Base-by-base conservation (phyloP, 768 basidiomycete species). In the Crucibulum laeve region DNA sequence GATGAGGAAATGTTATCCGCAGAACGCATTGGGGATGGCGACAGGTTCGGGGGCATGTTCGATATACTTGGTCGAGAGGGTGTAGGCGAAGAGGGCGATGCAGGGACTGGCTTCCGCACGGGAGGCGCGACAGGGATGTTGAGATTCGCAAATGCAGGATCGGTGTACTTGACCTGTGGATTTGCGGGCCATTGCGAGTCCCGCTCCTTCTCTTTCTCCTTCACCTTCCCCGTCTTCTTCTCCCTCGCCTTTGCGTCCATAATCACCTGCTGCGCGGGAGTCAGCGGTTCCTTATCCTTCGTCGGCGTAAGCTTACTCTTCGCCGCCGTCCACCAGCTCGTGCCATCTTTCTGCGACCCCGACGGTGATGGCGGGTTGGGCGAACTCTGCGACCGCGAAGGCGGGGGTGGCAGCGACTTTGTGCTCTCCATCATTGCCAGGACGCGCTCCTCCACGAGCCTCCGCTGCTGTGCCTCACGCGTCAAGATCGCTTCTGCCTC, bases 261-360 rank as follows among this genome's bases (percentile, higher is more conserved):
- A 38, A 91, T 81, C 42, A 92, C 72, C 52, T 89, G 87, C 54
- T 91, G 89, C 0, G 90, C 89, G 6, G 89, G 87, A 0, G 90
- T 91, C n/a, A 88, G 77, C 14, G 65, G 58, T 11, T 86, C 79
- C 53, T 76, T 77, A 8, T 82, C 82, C 53, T 90, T 91, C 10
- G 84, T 84, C 2, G 89, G 87, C 1, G 87, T 89, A 7, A 92
- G 72, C 51, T 68, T 80, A 51, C 77, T 78, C 71, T 87, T 91
- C 15, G 88, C 79, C 3, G 78, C 70, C 8, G 75, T 61, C 85
- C 88, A 89, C 90, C 90, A 91, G 35, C 71, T 70, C 1, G 60
- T 19, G 33, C 49, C 55, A n/a, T 83, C 86, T 61, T 85, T 84
- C 53, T 81, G 74, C 4, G 82, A 82, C 6, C 69, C 56, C 1